phyloP scores from a whole-genome alignment of 352 stramenopile genomes.

The Pythium graminicola region DNA sequence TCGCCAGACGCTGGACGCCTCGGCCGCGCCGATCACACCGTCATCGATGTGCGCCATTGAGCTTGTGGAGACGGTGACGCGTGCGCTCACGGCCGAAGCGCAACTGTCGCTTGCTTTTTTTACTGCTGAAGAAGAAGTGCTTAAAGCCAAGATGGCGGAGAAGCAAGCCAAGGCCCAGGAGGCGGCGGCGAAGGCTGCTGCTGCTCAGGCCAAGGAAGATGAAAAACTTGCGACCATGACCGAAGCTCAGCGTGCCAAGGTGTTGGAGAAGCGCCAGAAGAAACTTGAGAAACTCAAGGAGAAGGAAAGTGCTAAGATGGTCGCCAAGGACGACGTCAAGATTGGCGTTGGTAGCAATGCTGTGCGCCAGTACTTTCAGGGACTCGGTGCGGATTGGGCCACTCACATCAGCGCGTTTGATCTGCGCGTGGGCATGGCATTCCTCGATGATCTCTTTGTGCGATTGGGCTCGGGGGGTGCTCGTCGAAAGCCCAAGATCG shows the following conservation, averaged over 20 bases:
- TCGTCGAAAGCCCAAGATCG: slow-evolving; percentile 83
- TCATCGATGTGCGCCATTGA: slow-evolving; percentile 34
- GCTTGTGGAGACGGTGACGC: slow-evolving; percentile 39
- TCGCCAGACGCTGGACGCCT: slow-evolving; percentile 24
- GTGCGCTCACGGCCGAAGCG: slow-evolving; percentile 42
- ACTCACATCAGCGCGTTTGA: slow-evolving; percentile 50
- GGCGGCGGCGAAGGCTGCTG: slow-evolving; percentile 59
- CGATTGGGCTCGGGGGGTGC: slow-evolving; percentile 59
- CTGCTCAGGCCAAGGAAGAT: slow-evolving; percentile 72
- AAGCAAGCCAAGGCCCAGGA: slow-evolving; percentile 59
- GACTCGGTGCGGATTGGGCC: neutral
- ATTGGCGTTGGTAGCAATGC: slow-evolving; percentile 59
- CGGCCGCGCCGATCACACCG: slow-evolving; percentile 11
- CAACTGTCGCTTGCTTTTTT: slow-evolving; percentile 51
- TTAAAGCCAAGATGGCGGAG: slow-evolving; percentile 47
- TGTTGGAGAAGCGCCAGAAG: slow-evolving; percentile 32
- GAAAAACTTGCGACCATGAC: slow-evolving; percentile 75
- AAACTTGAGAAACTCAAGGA: slow-evolving; percentile 81
- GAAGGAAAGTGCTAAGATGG: slow-evolving; percentile 69
- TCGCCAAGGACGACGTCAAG: slow-evolving; percentile 55
- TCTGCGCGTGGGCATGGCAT: slow-evolving; percentile 36
- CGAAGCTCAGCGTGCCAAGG: slow-evolving; percentile 51
- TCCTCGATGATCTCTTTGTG: slow-evolving; percentile 62
- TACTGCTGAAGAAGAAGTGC: slow-evolving; percentile 45
- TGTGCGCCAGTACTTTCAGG: slow-evolving; percentile 44